Evolutionary conservation across 225 moss, liverwort and hornwort genomes (phyloP).

Genomic region (Climacium dendroides): DNA sequence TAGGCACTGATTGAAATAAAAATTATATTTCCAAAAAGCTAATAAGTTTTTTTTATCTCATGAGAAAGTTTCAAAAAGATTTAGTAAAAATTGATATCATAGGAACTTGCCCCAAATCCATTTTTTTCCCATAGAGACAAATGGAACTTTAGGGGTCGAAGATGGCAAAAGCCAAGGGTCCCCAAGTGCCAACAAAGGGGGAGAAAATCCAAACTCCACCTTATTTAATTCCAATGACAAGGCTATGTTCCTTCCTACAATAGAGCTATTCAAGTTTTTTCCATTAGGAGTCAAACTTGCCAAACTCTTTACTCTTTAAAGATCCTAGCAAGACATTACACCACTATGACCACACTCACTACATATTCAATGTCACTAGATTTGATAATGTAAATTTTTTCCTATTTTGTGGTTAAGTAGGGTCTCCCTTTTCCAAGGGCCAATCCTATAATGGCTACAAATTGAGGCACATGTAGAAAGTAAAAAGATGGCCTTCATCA

Average conservation of each 20-base stretch:
- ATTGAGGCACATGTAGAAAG: background rate
- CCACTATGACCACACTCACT: background rate
- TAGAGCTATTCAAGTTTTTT: accelerated
- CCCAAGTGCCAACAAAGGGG: background rate
- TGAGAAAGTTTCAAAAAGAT: too few species aligned
- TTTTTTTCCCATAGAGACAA: too few species aligned
- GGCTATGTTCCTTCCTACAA: accelerated
- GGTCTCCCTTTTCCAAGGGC: background rate
- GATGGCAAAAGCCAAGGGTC: background rate
- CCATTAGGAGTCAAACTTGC: background rate
- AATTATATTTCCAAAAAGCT: too few species aligned
- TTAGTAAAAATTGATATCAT: too few species aligned
- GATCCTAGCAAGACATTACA: background rate
- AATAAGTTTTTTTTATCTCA: too few species aligned
- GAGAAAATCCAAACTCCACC: background rate
- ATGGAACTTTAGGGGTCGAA: too few species aligned
- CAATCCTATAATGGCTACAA: accelerated
- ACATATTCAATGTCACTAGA: background rate
- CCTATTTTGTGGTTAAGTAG: background rate
- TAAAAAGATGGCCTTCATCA: background rate
- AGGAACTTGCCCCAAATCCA: too few species aligned
- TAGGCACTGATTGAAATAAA: too few species aligned
- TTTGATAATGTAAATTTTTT: background rate
- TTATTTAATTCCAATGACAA: background rate
- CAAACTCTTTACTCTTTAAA: background rate